Conservation (phyloP, 2,329 filamentous ascomycete species). For the Ceratocystis destructans region DNA sequence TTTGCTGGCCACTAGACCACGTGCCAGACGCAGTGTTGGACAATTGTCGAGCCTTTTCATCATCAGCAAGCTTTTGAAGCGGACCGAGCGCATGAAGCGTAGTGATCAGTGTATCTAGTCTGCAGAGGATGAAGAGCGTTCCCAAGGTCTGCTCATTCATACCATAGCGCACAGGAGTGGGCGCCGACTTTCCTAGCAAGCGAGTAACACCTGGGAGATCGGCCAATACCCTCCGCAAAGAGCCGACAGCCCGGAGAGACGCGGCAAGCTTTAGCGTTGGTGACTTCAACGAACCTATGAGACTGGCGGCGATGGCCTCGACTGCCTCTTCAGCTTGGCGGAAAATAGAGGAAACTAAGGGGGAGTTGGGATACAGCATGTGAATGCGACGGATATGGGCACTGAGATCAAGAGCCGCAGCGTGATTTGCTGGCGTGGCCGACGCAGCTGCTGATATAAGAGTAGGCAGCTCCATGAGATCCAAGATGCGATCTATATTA, state of each 20-base stretch:
- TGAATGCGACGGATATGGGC: conserved; percentile 84
- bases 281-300: conserved; percentile 62
- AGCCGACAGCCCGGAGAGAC: conserved; percentile 80
- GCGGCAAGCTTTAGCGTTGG: conserved; percentile 76
- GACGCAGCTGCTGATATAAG: conserved; percentile 69
- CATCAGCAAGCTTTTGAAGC: conserved; percentile 74
- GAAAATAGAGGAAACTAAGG: conserved; percentile 58
- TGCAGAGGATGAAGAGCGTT: conserved; percentile 74
- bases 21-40: conserved; percentile 29
- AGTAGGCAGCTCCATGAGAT: conserved; percentile 79
- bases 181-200: conserved; percentile 7
- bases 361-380: conserved; percentile 66
- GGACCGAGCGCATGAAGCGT: conserved; percentile 77
- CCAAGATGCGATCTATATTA: conserved; percentile 79
- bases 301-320: conserved; percentile 72
- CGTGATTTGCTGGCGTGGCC: conserved; percentile 57
- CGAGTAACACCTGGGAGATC: conserved; percentile 33
- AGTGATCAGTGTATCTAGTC: conserved; percentile 62
- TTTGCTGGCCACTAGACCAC: conserved; percentile 72
- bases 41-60: conserved; percentile 48
- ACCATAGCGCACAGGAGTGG: conserved; percentile 8
- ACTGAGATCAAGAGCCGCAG: conserved; percentile 78
- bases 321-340: conserved; percentile 74
- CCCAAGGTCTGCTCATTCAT: conserved; percentile 54
- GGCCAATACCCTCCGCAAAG: conserved; percentile 74